Conservation (phyloP, 108 stramenopile species). For the Mayamaea pseudoterrestris region DNA sequence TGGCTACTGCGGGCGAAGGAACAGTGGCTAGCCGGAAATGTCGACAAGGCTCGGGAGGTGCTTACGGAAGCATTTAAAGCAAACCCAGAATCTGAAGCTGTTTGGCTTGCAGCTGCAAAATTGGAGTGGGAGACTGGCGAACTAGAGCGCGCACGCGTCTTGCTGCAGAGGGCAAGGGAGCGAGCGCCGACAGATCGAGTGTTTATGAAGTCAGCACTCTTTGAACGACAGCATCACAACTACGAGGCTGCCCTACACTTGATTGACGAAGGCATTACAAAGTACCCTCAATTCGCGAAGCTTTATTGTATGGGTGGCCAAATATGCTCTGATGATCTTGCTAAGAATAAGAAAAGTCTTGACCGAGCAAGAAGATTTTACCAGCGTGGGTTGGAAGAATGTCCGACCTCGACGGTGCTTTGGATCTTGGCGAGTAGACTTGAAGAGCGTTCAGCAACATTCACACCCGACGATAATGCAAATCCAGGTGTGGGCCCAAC, state of each 20-base stretch:
- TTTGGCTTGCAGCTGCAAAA: slow-evolving; percentile 96
- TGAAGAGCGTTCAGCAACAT: slow-evolving; percentile 54
- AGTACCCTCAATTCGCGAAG: slow-evolving; percentile 71
- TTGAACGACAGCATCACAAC: slow-evolving; percentile 62
- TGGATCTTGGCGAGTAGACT: slow-evolving; percentile 86
- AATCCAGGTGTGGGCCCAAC: slow-evolving; percentile 42
- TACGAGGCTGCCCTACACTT: slow-evolving; percentile 38
- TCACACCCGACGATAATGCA: slow-evolving; percentile 11
- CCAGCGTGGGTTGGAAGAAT: slow-evolving; percentile 65
- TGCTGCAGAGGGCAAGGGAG: slow-evolving; percentile 79
- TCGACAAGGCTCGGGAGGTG: slow-evolving; percentile 81
- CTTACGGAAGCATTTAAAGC: slow-evolving; percentile 87
- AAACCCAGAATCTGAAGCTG: slow-evolving; percentile 90
- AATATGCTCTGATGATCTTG: slow-evolving; percentile 66
- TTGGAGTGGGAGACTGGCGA: slow-evolving; percentile 96
- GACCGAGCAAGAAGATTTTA: slow-evolving; percentile 67
- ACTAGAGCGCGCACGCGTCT: slow-evolving; percentile 72
- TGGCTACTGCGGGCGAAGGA: slow-evolving; percentile 98
- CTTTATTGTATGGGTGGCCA: slow-evolving; percentile 97
- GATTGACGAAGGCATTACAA: slow-evolving; percentile 67
- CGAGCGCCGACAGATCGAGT: slow-evolving; percentile 75
- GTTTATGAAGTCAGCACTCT: slow-evolving; percentile 90
- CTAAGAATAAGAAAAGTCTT: slow-evolving; percentile 37
- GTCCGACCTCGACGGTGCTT: slow-evolving; percentile 64
- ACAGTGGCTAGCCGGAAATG: slow-evolving; percentile 80